Base-by-base conservation (phyloP, 176 grass and related monocot genomes). In the Bonia amplexicaulis region DNA sequence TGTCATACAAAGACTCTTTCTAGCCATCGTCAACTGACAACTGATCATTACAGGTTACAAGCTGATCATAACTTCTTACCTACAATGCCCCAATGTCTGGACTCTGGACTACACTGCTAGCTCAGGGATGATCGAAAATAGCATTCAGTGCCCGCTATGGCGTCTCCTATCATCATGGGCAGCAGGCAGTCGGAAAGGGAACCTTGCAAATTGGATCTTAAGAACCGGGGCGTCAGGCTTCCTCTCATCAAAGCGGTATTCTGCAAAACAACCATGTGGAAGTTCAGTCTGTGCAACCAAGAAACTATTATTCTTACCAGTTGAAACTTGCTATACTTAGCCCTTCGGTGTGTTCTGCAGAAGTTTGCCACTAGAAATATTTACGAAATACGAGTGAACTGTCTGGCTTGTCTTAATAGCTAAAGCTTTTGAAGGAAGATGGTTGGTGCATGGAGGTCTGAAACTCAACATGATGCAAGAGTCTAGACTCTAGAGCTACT, bases 231-330 rank as follows among this genome's bases (percentile, higher is more conserved):
- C 23, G 9, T 86, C 86, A n/a, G 87, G 53, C 76, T 95, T 95
- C 84, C 88, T 93, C 60, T 91, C 84, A 29, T 97, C 95, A 6
- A 97, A 93, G 49, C 47, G 31, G 78, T 97, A 97, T 45, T 53
- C 95, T 95, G 91, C 80, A 71, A 77, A 83, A 84, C 47, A 39
- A 82, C 44, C 25, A 72, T 42, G 49, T 64, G 41, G 69, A 73
- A 61, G 63, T 71, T 84, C 82, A 76, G 78, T 23, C 9, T 7
- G 41, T 60, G 66, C 3, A 15, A 52, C 58, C 44, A 63, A 40
- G 29, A 74, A 26, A 20, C 2, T 8, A 8, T 7, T 22, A 13
- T 48, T 63, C 45, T 74, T 64, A 74, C 13, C 74, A 40, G 41
- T 83, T 39, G 20, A 48, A 26, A 52, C 71, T 25, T 53, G 6